phyloP scores from a whole-genome alignment of 2,329 filamentous ascomycete genomes.

The Corniculantispora saksenae region DNA sequence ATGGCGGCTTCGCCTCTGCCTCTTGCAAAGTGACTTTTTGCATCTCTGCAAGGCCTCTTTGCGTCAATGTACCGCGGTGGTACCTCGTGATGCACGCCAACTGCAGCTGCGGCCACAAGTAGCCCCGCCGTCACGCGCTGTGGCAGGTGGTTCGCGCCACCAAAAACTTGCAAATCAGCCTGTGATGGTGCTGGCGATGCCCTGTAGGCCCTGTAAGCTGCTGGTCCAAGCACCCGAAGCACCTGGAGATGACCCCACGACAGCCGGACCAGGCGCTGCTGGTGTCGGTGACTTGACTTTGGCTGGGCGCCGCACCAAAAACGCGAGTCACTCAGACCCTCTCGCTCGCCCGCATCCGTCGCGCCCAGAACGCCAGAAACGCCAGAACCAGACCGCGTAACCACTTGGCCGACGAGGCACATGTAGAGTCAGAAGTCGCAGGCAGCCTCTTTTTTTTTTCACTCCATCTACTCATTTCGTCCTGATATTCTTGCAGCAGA shows the following conservation, averaged over 20 bases:
- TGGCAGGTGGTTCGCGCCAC: slow-evolving; percentile 14
- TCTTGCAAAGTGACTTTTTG: neutral
- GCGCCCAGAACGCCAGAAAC: slow-evolving; percentile 31
- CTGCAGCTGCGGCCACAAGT: neutral
- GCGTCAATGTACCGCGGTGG: neutral
- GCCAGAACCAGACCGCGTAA: slow-evolving; percentile 19
- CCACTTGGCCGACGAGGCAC: slow-evolving; percentile 6
- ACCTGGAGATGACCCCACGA: neutral
- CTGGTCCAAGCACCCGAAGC: neutral
- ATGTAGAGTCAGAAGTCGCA: neutral
- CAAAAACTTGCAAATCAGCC: neutral
- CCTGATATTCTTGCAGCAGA: neutral
- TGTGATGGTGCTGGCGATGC: neutral
- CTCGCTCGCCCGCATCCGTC: slow-evolving; percentile 25
- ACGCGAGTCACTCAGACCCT: neutral
- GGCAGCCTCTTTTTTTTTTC: neutral
- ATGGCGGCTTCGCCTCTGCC: neutral
- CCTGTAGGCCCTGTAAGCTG: neutral
- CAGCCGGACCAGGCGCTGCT: neutral
- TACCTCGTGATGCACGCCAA: slow-evolving; percentile 4
- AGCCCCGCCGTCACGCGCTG: slow-evolving; percentile 19
- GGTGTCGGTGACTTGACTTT: slow-evolving; percentile 2
- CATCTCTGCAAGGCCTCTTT: neutral
- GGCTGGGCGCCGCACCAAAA: neutral
- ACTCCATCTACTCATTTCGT: neutral